Conservation (phyloP, 768 basidiomycete genomes). For the Kondoa subrosea region DNA sequence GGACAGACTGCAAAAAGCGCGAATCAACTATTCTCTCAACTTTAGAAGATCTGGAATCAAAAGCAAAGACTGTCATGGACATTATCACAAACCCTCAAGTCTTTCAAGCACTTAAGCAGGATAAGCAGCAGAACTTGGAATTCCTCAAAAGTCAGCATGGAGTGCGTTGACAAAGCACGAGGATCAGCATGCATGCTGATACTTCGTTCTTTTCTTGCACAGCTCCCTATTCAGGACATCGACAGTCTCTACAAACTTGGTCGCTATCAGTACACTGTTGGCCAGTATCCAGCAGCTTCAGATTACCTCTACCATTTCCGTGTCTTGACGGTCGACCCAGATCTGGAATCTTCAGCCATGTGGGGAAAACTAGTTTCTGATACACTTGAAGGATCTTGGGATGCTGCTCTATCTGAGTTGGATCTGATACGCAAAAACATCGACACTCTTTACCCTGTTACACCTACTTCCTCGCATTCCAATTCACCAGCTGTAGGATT, state of each 20-base stretch:
- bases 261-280: slow-evolving; percentile 96
- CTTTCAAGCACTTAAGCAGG: slow-evolving; percentile 79
- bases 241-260: slow-evolving; percentile 93
- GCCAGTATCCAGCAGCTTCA: slow-evolving; percentile 87
- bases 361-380: slow-evolving; percentile 98
- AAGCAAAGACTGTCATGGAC: slow-evolving; percentile 81
- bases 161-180: slow-evolving; percentile 38
- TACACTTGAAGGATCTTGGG: slow-evolving; percentile 88
- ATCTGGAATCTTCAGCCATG: slow-evolving; percentile 86
- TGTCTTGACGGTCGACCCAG: slow-evolving; percentile 79
- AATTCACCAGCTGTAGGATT: slow-evolving; percentile 56
- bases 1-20: slow-evolving; percentile 70
- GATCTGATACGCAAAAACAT: slow-evolving; percentile 85
- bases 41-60: slow-evolving; percentile 66
- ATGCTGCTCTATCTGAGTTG: slow-evolving; percentile 82
- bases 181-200: neutral
- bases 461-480: slow-evolving; percentile 23
- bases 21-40: slow-evolving; percentile 65
- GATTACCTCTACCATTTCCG: slow-evolving; percentile 99
- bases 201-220: slow-evolving; percentile 13
- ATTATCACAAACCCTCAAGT: slow-evolving; percentile 96
- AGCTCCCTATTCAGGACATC: slow-evolving; percentile 92
- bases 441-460: slow-evolving; percentile 49
- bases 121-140: slow-evolving; percentile 89
- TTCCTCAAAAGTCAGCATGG: slow-evolving; percentile 84